Conservation (phyloP, 2,329 filamentous ascomycete species). For the Trichoderma koningiopsis region DNA sequence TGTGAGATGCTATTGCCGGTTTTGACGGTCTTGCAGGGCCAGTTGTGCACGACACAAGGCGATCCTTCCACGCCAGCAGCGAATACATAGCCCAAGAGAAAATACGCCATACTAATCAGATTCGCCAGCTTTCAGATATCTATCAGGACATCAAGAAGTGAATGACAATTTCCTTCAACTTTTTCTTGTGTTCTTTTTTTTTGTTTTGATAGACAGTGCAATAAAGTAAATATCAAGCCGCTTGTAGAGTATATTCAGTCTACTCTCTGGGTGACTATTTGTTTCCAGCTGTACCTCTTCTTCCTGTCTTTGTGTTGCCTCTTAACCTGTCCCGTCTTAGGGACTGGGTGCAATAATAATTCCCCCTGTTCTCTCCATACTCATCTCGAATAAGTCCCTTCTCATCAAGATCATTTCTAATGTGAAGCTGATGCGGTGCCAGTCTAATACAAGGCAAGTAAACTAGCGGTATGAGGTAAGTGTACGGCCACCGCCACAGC, state of each 20-base stretch:
- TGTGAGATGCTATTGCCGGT: not conserved
- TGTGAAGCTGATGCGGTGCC: conserved; percentile 20
- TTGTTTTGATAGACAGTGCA: not conserved
- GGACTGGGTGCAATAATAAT: not conserved
- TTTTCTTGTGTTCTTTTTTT: not conserved
- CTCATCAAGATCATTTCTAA: conserved; percentile 12
- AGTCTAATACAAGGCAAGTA: conserved; percentile 21
- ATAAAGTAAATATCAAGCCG: not conserved
- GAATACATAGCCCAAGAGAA: not conserved
- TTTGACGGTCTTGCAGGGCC: not conserved
- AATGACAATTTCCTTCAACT: not conserved
- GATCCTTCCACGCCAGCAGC: not conserved
- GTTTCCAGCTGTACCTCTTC: conserved; percentile 6
- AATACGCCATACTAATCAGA: not conserved
- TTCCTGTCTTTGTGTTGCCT: not conserved
- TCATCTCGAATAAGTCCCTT: not conserved
- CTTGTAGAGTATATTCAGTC: conserved; percentile 6
- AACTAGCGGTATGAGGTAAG: conserved; percentile 20
- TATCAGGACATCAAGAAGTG: not conserved
- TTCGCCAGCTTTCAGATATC: not conserved
- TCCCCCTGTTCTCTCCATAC: not conserved
- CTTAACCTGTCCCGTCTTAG: not conserved
- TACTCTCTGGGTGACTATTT: conserved; percentile 6
- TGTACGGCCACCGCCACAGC: conserved; percentile 13
- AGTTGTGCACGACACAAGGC: not conserved